A percentile compares a stretch with the other conserved stretches of the same genome.
phyloP scores from a whole-genome alignment of 2,329 filamentous ascomycete species.

The Hypocrella siamensis region DNA sequence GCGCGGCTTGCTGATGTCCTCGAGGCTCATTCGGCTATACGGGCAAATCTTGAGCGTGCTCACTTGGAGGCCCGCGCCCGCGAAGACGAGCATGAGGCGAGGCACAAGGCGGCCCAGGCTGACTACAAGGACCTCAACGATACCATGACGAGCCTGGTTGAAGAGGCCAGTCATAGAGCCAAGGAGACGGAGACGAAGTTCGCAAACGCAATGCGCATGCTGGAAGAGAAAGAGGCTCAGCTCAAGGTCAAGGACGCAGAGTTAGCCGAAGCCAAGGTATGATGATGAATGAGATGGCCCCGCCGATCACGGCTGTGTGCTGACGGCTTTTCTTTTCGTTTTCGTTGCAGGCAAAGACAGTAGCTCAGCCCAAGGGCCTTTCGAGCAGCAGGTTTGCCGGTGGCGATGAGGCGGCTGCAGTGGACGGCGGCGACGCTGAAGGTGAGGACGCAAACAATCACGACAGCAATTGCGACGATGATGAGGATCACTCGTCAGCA shows the following conservation, averaged over 20 bases:
- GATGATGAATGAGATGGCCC: too few species aligned
- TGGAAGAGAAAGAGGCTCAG: conserved; percentile 35
- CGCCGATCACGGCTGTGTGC: neutral
- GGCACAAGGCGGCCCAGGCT: conserved; percentile 37
- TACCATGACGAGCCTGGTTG: conserved; percentile 42
- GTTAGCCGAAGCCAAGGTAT: conserved; percentile 43
- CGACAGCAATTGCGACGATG: too few species aligned
- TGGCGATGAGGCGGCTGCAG: conserved; percentile 16
- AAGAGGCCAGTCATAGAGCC: conserved; percentile 39
- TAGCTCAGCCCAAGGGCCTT: conserved; percentile 32
- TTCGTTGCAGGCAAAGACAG: conserved; percentile 25
- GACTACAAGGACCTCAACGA: conserved; percentile 50
- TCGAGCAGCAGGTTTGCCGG: conserved; percentile 38
- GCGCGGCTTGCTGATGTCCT: conserved; percentile 20
- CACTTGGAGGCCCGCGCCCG: conserved; percentile 38
- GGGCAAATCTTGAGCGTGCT: conserved; percentile 28
- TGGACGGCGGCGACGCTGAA: conserved; percentile 27
- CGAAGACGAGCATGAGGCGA: conserved; percentile 32
- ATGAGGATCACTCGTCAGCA: conserved; percentile 45
- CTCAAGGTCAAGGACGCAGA: conserved; percentile 49
- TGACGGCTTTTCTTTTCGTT: neutral
- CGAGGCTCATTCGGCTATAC: conserved; percentile 13
- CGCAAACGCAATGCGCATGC: conserved; percentile 26
- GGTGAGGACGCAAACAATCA: conserved; percentile 50
- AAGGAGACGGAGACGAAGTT: conserved; percentile 35